Conservation (phyloP, 2,329 filamentous ascomycete genomes). For the Colletotrichum sp. region DNA sequence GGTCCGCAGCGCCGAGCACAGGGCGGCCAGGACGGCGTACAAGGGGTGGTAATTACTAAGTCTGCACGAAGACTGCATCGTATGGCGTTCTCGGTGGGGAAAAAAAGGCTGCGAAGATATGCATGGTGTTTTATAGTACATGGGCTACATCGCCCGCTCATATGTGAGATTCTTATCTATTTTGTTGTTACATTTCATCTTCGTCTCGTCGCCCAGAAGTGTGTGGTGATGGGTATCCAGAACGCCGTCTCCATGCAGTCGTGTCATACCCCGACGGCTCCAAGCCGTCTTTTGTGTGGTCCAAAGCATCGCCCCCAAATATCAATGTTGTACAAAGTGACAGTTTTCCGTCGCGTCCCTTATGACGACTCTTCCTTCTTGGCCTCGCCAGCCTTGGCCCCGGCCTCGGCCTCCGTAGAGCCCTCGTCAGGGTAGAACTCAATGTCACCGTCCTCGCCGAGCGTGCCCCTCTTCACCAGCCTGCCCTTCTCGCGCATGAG, state of each 20-base stretch:
- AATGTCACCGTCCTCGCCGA: slow-evolving; percentile 81
- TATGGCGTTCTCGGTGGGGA: slow-evolving; percentile 12
- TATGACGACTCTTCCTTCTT: neutral
- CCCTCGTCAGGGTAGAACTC: slow-evolving; percentile 87
- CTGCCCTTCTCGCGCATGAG: slow-evolving; percentile 78
- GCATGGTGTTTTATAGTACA: slow-evolving; percentile 14
- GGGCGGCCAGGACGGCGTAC: slow-evolving; percentile 74
- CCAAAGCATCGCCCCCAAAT: neutral
- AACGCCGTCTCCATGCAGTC: slow-evolving; percentile 17
- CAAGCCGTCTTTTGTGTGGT: neutral
- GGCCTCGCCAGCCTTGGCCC: neutral
- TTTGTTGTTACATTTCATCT: neutral
- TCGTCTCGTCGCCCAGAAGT: neutral
- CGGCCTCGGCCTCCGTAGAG: neutral
- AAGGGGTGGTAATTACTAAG: slow-evolving; percentile 45
- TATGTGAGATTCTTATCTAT: slow-evolving; percentile 6
- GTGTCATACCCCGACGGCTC: neutral
- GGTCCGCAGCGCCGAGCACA: slow-evolving; percentile 76
- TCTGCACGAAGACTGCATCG: slow-evolving; percentile 11
- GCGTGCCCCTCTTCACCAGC: slow-evolving; percentile 72
- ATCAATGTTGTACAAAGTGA: neutral
- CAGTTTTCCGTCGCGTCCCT: neutral
- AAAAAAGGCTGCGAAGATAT: slow-evolving; percentile 1
- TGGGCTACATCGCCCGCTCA: slow-evolving; percentile 12
- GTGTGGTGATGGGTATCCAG: slow-evolving; percentile 6